phyloP scores from a whole-genome alignment of 371 early-diverging fungal species.

The Nosema granulosis region DNA sequence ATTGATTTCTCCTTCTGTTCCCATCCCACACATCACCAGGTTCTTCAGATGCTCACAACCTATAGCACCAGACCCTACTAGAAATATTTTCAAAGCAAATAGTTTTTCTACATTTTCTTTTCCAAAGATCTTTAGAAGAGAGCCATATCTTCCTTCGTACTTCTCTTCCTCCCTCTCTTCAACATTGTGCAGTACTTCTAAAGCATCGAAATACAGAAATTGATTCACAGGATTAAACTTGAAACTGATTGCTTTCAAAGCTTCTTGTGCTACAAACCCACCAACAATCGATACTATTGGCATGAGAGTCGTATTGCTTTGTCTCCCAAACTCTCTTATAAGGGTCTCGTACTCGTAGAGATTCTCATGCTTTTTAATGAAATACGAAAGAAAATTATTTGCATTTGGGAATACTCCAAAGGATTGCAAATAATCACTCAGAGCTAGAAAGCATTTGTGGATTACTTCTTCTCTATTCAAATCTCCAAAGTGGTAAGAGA shows the following conservation, averaged over 20 bases:
- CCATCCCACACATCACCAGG: conserved; percentile 96
- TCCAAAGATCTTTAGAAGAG: conserved; percentile 89
- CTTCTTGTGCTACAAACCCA: conserved; percentile 96
- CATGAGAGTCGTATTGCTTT: conserved; percentile 68
- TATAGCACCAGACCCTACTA: conserved; percentile 99
- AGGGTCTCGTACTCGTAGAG: conserved; percentile 17
- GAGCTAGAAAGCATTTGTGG: conserved; percentile 48
- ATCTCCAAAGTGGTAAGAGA: conserved; percentile 35
- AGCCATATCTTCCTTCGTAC: conserved; percentile 74
- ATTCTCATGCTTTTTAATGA: conserved; percentile 23
- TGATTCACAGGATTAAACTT: conserved; percentile 92
- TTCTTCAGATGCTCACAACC: conserved; percentile 99
- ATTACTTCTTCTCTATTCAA: conserved; percentile 18
- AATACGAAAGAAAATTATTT: conserved; percentile 24
- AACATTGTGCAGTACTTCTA: conserved; percentile 79
- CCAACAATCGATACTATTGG: conserved; percentile 95
- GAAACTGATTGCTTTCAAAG: conserved; percentile 84
- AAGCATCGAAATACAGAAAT: conserved; percentile 91
- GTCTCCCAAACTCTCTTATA: conserved; percentile 34
- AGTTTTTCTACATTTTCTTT: conserved; percentile 78
- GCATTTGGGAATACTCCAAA: neutral
- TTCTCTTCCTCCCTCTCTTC: conserved; percentile 37
- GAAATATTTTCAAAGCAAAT: conserved; percentile 78
- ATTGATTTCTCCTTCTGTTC: conserved; percentile 75
- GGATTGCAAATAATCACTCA: conserved; percentile 36